Percentiles rank a stretch among this genome's conserved stretches.
Evolutionary conservation across 2,329 filamentous ascomycete genomes (phyloP).

Genomic region (Colletotrichum magnum): DNA sequence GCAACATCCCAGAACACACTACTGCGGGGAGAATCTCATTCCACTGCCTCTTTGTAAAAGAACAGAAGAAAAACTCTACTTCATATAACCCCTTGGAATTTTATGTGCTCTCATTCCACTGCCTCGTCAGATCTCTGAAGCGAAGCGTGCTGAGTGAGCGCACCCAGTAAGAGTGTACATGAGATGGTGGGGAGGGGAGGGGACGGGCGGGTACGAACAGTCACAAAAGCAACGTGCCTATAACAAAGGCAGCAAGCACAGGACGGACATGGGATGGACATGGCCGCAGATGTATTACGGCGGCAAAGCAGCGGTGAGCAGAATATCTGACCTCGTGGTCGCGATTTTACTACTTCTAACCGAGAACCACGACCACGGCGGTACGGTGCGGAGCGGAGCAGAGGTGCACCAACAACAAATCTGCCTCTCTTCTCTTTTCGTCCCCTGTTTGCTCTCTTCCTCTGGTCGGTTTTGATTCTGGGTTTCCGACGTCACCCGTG

Average conservation of each 20-base stretch:
- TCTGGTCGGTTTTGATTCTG: no score
- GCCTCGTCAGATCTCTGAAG: background rate
- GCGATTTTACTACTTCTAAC: background rate
- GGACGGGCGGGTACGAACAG: conserved; percentile 21
- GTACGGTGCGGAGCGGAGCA: background rate
- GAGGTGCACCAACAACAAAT: no score
- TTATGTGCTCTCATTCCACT: background rate
- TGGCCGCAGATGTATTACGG: conserved; percentile 17
- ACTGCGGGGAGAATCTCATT: background rate
- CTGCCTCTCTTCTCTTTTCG: background rate
- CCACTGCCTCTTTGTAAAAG: background rate
- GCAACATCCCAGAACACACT: conserved; percentile 1
- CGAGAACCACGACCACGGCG: background rate
- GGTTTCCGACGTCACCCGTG: no score
- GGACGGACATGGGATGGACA: conserved; percentile 25
- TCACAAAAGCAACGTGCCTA: conserved; percentile 13
- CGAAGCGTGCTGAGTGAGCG: conserved; percentile 30
- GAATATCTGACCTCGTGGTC: conserved; percentile 28
- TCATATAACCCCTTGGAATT: no score
- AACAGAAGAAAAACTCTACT: no score
- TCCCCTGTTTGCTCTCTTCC: no score
- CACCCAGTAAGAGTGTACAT: conserved; percentile 2
- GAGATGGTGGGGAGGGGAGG: conserved; percentile 29
- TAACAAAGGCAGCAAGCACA: conserved; percentile 16
- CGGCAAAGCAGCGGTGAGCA: conserved; percentile 42